Percentiles rank a stretch among this genome's conserved stretches.
phyloP scores from a whole-genome alignment of 139 green algal species.

The Zygnema circumcarinatum region DNA sequence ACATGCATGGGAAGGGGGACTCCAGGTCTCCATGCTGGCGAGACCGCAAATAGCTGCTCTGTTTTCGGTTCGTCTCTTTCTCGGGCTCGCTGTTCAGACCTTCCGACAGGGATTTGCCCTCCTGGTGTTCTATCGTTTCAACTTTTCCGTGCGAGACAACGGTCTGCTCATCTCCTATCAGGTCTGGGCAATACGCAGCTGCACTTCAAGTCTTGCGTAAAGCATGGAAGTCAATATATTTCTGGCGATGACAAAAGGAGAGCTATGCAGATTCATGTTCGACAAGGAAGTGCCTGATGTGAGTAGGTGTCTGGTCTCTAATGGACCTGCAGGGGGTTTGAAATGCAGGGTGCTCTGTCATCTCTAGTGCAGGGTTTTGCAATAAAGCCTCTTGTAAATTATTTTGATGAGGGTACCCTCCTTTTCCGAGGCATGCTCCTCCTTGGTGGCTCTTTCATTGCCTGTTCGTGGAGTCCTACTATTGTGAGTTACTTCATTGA shows the following conservation, averaged over 20 bases:
- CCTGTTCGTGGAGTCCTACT: background rate
- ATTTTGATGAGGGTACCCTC: constrained; percentile 3
- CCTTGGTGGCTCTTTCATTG: constrained; percentile 10
- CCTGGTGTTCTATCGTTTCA: constrained; percentile 35
- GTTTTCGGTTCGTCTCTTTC: constrained; percentile 35
- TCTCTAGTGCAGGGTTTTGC: constrained; percentile 55
- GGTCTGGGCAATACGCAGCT: constrained; percentile 4
- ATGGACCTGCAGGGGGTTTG: no score
- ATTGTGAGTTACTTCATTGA: constrained; percentile 14
- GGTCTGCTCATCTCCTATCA: constrained; percentile 53
- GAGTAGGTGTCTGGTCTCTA: no score
- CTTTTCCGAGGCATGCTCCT: constrained; percentile 20
- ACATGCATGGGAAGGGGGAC: no score
- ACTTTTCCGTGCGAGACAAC: constrained; percentile 32
- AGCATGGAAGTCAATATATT: no score
- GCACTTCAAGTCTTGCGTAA: no score
- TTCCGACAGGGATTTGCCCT: constrained; percentile 45
- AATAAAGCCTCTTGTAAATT: constrained; percentile 27
- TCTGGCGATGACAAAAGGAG: no score
- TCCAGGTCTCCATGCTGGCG: constrained; percentile 24
- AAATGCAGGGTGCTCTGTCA: constrained; percentile 34
- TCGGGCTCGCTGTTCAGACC: constrained; percentile 35
- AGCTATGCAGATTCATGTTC: no score
- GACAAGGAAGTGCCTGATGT: no score
- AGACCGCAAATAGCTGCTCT: constrained; percentile 30